Evolutionary conservation across 306 rosid species (phyloP), one percentile per base, ranked within the genome.

Genomic region (Cicer yamashitae): DNA sequence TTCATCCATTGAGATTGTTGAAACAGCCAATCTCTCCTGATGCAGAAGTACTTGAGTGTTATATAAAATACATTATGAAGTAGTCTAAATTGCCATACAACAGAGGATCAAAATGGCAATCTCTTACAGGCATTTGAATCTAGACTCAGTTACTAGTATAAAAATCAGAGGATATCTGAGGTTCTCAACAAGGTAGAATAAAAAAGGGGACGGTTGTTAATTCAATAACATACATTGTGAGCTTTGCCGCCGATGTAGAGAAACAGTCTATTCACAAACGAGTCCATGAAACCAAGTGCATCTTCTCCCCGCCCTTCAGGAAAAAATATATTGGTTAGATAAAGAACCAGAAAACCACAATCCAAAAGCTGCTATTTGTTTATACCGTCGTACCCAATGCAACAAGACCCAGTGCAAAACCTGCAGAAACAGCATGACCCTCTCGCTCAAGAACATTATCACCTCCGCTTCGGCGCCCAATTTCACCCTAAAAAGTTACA

Each of bases 371-470:
- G 65, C 46, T 51, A 40, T 40, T 57, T 52, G 13, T 75, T 57
- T 72, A 59, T 82, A 44, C 52, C 63, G 3, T 14, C 83, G 80
- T 91, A 91, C 98, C 97, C 75, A 94, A 81, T 62, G 91, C 96
- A 88, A 94, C 92, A 84, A 94, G 98, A 65, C 98, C 96, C 76
- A 94, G 71, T 4, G 98, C 90, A 86, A 94, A 94, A 82, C 98
- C 98, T 8, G 98, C 98, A 48, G 97, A 91, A 79, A 94, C 97
- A 85, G 98, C 90, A 84, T 91, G 91, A 76, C 98, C 98, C 86
- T 94, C 98, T 83, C 98, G 86, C 87, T 94, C 98, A 60, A 91
- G 97, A 76, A 91, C 98, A 84, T 88, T 94, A 82, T 94, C 98
- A 68, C 98, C 98, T 22, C 96, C 96, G 82, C 97, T 91, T 76